phyloP scores from a whole-genome alignment of 75 land plant genomes.

The Pinus taeda region DNA sequence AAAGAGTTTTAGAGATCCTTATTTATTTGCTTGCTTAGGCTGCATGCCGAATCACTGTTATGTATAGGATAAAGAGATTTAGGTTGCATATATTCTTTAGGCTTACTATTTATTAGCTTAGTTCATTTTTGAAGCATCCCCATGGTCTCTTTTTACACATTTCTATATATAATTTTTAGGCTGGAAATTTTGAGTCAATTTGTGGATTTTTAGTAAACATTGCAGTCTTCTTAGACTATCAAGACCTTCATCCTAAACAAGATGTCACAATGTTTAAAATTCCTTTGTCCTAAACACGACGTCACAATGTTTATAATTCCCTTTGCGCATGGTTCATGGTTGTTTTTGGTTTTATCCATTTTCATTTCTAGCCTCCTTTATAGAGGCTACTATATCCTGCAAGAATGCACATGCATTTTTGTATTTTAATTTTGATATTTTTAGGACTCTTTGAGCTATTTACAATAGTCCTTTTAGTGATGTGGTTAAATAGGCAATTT shows the following conservation, averaged over 20 bases:
- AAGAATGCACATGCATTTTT: slow-evolving; percentile 1
- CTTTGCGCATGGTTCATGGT: not conserved
- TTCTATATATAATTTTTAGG: not conserved
- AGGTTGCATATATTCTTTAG: not conserved
- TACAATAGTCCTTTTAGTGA: not conserved
- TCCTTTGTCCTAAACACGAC: not conserved
- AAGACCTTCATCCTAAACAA: not conserved
- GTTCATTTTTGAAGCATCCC: not conserved
- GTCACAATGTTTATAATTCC: not conserved
- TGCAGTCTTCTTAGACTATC: not conserved
- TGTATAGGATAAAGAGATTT: not conserved
- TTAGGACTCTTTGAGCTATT: not conserved
- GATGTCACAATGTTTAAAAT: not conserved
- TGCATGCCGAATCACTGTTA: not conserved
- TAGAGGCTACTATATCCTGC: not conserved
- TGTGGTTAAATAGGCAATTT: not conserved
- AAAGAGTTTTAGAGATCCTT: not conserved
- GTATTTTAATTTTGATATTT: not conserved
- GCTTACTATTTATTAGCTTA: not conserved
- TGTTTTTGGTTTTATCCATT: not conserved
- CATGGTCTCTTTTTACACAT: not conserved
- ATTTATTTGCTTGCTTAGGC: not conserved
- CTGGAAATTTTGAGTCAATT: slow-evolving; percentile 7
- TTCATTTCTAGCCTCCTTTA: not conserved
- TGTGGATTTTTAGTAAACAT: not conserved